Evolutionary conservation across 208 protist species (phyloP).

Genomic region (Leishmania gerbilli): DNA sequence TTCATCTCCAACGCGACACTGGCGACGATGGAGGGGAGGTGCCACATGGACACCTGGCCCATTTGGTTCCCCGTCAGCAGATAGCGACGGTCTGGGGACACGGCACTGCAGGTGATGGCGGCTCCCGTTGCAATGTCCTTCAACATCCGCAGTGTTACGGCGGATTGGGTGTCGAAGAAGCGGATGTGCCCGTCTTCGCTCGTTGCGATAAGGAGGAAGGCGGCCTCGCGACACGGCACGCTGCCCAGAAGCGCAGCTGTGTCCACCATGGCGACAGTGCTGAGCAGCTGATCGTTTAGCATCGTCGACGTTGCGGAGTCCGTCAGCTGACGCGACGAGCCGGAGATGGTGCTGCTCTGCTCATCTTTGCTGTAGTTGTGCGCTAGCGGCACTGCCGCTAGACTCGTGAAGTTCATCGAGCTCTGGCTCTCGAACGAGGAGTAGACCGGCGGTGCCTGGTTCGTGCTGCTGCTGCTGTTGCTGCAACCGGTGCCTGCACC

Average conservation of each 20-base stretch:
- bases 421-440: conserved; percentile 72
- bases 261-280: conserved; percentile 16
- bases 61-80: conserved; percentile 87
- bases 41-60: conserved; percentile 81
- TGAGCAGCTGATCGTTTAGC: conserved; percentile 25
- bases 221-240: conserved; percentile 28
- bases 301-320: conserved; percentile 11
- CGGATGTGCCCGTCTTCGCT: conserved; percentile 87
- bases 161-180: conserved; percentile 68
- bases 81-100: conserved; percentile 69
- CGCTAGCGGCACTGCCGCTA: conserved; percentile 60
- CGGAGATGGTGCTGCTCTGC: conserved; percentile 23
- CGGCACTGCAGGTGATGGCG: conserved; percentile 78
- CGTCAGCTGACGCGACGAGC: conserved; percentile 19
- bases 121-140: conserved; percentile 75
- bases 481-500: background rate
- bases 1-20: conserved; percentile 48
- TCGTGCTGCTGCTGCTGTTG: conserved; percentile 18
- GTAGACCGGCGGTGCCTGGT: conserved; percentile 51
- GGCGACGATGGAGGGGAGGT: conserved; percentile 75
- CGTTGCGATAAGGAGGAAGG: conserved; percentile 53
- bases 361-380: conserved; percentile 11
- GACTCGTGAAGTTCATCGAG: conserved; percentile 85
- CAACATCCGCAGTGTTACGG: conserved; percentile 54
- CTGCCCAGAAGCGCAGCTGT: conserved; percentile 11